phyloP scores from a whole-genome alignment of 768 basidiomycete genomes.

The Mycena indigotica region DNA sequence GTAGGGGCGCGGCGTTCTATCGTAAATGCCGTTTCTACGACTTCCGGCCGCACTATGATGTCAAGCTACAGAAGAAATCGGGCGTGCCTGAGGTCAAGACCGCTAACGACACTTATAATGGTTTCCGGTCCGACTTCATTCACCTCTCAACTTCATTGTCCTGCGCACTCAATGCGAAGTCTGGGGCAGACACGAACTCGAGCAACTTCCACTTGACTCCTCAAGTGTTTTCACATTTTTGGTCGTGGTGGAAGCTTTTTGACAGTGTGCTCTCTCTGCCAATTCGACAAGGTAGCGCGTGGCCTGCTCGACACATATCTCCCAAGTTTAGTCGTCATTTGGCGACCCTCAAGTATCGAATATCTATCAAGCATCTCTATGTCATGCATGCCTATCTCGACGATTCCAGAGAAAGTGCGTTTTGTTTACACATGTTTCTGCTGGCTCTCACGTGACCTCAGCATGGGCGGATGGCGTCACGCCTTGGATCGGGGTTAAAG shows the following conservation, averaged over 20 bases:
- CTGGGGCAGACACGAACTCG: slow-evolving; percentile 33
- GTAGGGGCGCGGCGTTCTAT: slow-evolving; percentile 64
- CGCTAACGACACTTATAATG: slow-evolving; percentile 73
- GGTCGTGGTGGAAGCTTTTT: slow-evolving; percentile 89
- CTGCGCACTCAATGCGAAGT: slow-evolving; percentile 52
- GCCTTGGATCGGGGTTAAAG: slow-evolving; percentile 84
- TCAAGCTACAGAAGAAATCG: slow-evolving; percentile 60
- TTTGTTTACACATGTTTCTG: neutral
- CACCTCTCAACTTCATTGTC: slow-evolving; percentile 87
- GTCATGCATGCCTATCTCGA: slow-evolving; percentile 88
- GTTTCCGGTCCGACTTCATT: slow-evolving; percentile 91
- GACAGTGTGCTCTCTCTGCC: slow-evolving; percentile 77
- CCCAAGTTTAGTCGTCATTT: slow-evolving; percentile 88
- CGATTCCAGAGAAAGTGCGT: slow-evolving; percentile 65
- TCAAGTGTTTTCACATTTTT: slow-evolving; percentile 84
- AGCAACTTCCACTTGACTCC: slow-evolving; percentile 88
- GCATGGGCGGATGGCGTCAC: slow-evolving; percentile 82
- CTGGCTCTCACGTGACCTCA: slow-evolving; percentile 23
- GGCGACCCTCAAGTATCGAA: slow-evolving; percentile 89
- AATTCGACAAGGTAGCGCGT: slow-evolving; percentile 85
- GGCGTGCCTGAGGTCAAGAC: slow-evolving; percentile 42
- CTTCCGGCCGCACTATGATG: slow-evolving; percentile 79
- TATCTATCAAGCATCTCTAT: slow-evolving; percentile 74
- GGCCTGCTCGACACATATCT: slow-evolving; percentile 68
- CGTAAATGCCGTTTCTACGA: slow-evolving; percentile 79